These are phyloP conservation scores for Sphagnum tenellum DNA, from an alignment of 225 moss, liverwort and hornwort species.

Conservation along the genomic window DNA sequence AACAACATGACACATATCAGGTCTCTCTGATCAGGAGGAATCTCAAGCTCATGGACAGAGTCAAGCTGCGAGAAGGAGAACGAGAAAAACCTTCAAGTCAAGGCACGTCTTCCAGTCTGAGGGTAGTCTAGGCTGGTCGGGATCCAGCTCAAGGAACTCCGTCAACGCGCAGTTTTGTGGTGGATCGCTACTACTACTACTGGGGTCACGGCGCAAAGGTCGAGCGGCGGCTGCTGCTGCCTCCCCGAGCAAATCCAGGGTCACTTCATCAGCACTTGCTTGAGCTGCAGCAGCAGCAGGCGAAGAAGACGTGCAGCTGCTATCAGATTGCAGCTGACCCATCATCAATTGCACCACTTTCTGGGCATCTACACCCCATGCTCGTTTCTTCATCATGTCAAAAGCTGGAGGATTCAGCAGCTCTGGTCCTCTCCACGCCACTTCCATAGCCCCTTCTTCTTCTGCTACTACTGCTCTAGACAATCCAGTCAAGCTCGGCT, in stretches of 20 bases:
- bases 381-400: conserved; percentile 10
- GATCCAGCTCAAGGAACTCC: conserved; percentile 67
- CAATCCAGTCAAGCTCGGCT: too few relatives aligned
- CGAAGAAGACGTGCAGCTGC: too few relatives aligned
- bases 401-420: conserved; percentile 18
- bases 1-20: too few relatives aligned
- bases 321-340: conserved; percentile 26
- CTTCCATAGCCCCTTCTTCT: conserved; percentile 45
- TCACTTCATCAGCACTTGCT: conserved; percentile 15
- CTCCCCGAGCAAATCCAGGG: conserved; percentile 42
- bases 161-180: conserved; percentile 10
- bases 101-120: conserved; percentile 67
- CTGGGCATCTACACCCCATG: conserved; percentile 60
- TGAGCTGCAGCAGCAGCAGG: not conserved
- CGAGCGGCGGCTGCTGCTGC: not conserved
- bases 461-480: too few relatives aligned
- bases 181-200: too few relatives aligned
- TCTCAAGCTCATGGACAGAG: too few relatives aligned
- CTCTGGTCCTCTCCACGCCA: conserved; percentile 51
- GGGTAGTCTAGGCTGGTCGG: conserved; percentile 38
- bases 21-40: too few relatives aligned
- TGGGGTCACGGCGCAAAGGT: conserved; percentile 2
- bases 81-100: conserved; percentile 41
- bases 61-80: too few relatives aligned
- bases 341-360: conserved; percentile 71